Conservation (phyloP, 495 filamentous ascomycete genomes). For the Sporormia fimetaria region DNA sequence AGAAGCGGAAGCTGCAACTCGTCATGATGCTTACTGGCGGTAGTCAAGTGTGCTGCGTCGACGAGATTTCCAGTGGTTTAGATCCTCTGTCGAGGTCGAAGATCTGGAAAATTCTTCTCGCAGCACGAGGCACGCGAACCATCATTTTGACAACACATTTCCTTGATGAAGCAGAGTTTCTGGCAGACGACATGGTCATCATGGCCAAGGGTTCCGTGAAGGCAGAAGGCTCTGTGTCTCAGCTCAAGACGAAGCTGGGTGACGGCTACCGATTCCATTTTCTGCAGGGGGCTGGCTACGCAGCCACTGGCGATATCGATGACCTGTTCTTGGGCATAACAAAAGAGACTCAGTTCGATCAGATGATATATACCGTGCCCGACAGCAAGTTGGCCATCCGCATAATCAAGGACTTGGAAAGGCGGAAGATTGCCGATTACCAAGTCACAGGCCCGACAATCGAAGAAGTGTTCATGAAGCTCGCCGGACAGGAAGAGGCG, state of each 20-base stretch:
- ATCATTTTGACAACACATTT: slow-evolving; percentile 71
- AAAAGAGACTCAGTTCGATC: slow-evolving; percentile 52
- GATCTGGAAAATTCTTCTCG: slow-evolving; percentile 81
- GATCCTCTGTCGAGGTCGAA: slow-evolving; percentile 72
- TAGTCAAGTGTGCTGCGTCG: slow-evolving; percentile 72
- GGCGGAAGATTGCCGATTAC: slow-evolving; percentile 52
- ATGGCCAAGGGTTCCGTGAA: slow-evolving; percentile 31
- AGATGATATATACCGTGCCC: slow-evolving; percentile 54
- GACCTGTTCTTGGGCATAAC: slow-evolving; percentile 36
- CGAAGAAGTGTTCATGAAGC: slow-evolving; percentile 74
- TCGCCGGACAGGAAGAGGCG: slow-evolving; percentile 50
- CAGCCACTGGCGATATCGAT: slow-evolving; percentile 39
- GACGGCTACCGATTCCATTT: slow-evolving; percentile 68
- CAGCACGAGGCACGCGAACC: slow-evolving; percentile 63
- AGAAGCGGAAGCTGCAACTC: slow-evolving; percentile 83
- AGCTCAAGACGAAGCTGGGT: slow-evolving; percentile 31
- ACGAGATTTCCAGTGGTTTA: slow-evolving; percentile 74
- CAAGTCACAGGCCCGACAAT: slow-evolving; percentile 75
- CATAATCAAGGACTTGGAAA: slow-evolving; percentile 56
- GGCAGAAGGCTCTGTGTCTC: slow-evolving; percentile 29
- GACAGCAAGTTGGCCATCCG: slow-evolving; percentile 50
- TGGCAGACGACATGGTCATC: slow-evolving; percentile 33
- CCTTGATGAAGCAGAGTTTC: slow-evolving; percentile 34
- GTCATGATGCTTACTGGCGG: slow-evolving; percentile 90
- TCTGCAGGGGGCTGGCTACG: slow-evolving; percentile 38